Base-by-base conservation (phyloP, 495 filamentous ascomycete species). In the Trichoderma reesei region DNA sequence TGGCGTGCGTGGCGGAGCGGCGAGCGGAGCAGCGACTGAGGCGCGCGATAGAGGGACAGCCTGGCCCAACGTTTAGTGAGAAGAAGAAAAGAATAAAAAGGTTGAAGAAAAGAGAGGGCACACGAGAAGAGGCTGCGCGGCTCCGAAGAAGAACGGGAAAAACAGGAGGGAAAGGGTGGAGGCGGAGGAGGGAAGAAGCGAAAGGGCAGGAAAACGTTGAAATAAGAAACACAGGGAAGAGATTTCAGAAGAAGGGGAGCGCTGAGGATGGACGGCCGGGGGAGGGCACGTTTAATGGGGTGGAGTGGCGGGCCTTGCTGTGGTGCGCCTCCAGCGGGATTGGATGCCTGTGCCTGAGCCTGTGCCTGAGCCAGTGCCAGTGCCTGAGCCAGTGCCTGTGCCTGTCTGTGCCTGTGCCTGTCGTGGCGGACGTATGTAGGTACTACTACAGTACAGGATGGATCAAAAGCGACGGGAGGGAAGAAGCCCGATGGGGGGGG, bases 61-160 rank as follows among this genome's bases (percentile, higher is more conserved):
- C 36, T 38, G 59, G 59, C 59, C 59, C 39, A 6, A 26, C 59
- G 36, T 26, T 26, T 26, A 1, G 26, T 26, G 26, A 26, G 26
- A 26, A 26, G n/a, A 7, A 1, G 37, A n/a, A 26, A 54, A 46
- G 54, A 11, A 20, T 16, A 54, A n/a, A 36, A 38, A 63, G 38
- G 16, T 7, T 14, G 14, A 62, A 42, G 20, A 42, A 62, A 56
- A 56, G 48, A 56, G 48, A 54, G 68, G 44, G 62, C 65, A 44
- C 70, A 66, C 26, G 26, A 68, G 67, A 68, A 65, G 68, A 42
- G n/a, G 60, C 38, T 61, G 56, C 44, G 64, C 38, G 34, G 48
- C 62, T 68, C 67, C 69, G 72, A 71, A 68, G 68, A 71, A 68
- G 68, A 69, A 67, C 69, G 60, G 59, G 63, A 67, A 69, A 70